These are phyloP conservation scores for Mimosa bimucronata DNA, from an alignment of 306 rosid species.

Conservation along the genomic window DNA sequence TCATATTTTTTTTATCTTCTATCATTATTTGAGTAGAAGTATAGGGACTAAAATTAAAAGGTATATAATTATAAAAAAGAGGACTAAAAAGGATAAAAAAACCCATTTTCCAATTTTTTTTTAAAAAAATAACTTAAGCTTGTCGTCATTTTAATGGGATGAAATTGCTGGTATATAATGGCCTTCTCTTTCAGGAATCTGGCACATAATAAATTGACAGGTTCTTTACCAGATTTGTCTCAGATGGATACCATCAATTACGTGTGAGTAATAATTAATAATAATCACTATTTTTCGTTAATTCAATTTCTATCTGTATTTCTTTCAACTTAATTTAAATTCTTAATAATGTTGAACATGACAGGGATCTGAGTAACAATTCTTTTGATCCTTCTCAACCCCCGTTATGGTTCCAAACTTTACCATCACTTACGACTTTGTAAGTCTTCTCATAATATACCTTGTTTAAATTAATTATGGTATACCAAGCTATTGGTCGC, in stretches of 20 bases:
- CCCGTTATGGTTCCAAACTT: conserved; percentile 75
- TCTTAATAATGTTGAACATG: conserved; percentile 22
- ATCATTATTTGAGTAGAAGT: neutral
- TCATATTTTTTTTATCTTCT: neutral
- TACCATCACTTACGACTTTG: conserved; percentile 79
- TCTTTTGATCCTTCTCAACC: conserved; percentile 67
- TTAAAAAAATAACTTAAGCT: neutral
- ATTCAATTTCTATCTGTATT: conserved; percentile 23
- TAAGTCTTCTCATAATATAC: conserved; percentile 49
- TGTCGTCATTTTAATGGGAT: neutral
- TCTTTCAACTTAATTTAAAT: conserved; percentile 3
- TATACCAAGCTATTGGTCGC: too few species aligned
- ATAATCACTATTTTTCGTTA: neutral
- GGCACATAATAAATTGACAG: conserved; percentile 63
- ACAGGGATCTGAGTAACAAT: conserved; percentile 92
- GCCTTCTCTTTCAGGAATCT: conserved; percentile 68
- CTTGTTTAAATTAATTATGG: neutral
- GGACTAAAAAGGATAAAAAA: neutral
- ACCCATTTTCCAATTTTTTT: neutral
- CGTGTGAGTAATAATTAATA: conserved; percentile 67
- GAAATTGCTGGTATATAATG: neutral
- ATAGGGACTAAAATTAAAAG: neutral
- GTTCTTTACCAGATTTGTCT: conserved; percentile 75
- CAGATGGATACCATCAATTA: conserved; percentile 69
- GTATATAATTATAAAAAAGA: too few species aligned